These are phyloP conservation scores for Microbotryomycetes sp. DNA, from an alignment of 1,284 basidiomycete species.

Conservation along the genomic window DNA sequence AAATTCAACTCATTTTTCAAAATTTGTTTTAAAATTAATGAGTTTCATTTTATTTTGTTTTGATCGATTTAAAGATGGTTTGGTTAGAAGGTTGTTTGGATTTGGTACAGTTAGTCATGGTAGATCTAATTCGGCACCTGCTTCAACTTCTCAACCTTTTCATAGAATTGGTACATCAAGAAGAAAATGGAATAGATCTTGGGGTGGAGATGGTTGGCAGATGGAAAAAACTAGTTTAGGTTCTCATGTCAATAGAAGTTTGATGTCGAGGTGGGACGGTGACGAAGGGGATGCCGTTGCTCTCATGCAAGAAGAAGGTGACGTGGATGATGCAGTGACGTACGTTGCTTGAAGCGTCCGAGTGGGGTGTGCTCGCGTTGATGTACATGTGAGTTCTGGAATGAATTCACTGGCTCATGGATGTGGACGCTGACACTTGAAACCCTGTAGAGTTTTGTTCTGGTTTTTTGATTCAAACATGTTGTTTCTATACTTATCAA, in stretches of 20 bases:
- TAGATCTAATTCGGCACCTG: neutral
- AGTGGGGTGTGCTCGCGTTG: too few species aligned
- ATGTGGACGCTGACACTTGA: too few species aligned
- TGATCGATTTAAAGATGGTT: neutral
- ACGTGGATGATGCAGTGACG: too few species aligned
- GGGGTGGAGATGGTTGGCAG: neutral
- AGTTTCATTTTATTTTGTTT: neutral
- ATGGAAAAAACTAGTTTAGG: neutral
- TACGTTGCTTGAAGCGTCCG: too few species aligned
- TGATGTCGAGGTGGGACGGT: neutral
- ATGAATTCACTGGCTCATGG: too few species aligned
- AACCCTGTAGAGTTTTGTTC: too few species aligned
- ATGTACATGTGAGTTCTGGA: too few species aligned
- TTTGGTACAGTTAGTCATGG: neutral
- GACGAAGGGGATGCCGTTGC: neutral
- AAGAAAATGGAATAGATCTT: constrained; percentile 1
- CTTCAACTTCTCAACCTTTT: neutral
- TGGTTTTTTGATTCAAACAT: too few species aligned
- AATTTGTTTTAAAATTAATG: neutral
- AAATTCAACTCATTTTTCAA: neutral
- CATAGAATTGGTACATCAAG: neutral
- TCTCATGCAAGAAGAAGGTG: neutral
- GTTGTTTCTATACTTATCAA: too few species aligned
- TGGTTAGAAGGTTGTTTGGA: neutral
- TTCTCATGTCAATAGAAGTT: neutral